phyloP scores from a whole-genome alignment of 305 asterid species.

The Stenogyne calaminthoides region DNA sequence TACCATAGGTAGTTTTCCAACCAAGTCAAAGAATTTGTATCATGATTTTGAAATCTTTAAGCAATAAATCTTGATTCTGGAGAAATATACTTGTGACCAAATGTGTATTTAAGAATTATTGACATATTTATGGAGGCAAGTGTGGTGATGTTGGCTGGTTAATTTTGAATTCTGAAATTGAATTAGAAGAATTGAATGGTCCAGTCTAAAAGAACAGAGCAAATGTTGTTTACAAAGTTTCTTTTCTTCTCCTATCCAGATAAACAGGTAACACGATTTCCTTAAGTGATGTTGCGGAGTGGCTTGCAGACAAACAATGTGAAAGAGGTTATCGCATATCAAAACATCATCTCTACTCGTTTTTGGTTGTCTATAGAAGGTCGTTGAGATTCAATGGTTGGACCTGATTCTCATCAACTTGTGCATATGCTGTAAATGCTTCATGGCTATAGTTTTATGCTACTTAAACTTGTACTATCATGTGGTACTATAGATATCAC shows the following conservation, averaged over 20 bases:
- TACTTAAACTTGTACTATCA: slow-evolving; percentile 16
- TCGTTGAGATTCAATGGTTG: slow-evolving; percentile 11
- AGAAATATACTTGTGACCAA: neutral
- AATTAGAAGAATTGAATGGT: neutral
- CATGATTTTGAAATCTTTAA: neutral
- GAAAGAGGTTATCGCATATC: slow-evolving; percentile 13
- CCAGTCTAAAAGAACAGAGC: neutral
- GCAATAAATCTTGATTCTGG: neutral
- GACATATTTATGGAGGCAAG: neutral
- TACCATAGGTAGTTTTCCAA: neutral
- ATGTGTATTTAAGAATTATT: neutral
- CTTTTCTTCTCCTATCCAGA: slow-evolving; percentile 31
- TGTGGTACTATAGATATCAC: slow-evolving; percentile 11
- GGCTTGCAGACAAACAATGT: slow-evolving; percentile 20
- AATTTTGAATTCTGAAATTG: neutral
- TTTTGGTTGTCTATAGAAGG: slow-evolving; percentile 17
- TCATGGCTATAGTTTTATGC: neutral
- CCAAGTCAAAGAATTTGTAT: neutral
- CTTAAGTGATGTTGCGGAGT: slow-evolving; percentile 7
- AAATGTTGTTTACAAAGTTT: neutral
- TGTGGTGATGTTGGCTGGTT: neutral
- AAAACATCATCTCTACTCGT: slow-evolving; percentile 10
- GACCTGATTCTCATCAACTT: slow-evolving; percentile 18
- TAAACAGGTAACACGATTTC: slow-evolving; percentile 32
- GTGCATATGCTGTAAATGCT: slow-evolving; percentile 40